Conservation (phyloP, 495 filamentous ascomycete species). For the Chaetomium fimeti region DNA sequence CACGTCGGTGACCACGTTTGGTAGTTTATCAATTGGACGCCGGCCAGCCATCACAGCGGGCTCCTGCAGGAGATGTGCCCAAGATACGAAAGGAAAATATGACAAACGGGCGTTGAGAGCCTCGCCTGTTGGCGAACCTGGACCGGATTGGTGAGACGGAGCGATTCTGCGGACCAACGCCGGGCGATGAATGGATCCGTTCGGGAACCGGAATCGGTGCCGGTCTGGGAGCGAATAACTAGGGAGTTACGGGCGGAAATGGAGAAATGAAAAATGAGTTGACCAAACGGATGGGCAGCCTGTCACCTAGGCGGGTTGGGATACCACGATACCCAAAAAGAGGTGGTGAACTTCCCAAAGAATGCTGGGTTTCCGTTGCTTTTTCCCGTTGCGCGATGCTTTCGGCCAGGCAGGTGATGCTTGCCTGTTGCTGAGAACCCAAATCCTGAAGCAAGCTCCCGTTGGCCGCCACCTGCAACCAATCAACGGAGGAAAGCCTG, state of each 20-base stretch:
- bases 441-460: too few species aligned
- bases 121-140: neutral
- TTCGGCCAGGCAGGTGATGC: too few species aligned
- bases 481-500: too few species aligned
- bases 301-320: neutral
- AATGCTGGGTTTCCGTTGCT: too few species aligned
- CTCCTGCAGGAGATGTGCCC: neutral
- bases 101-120: neutral
- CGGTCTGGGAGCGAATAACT: neutral
- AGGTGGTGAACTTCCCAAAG: too few species aligned
- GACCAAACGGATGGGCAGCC: neutral
- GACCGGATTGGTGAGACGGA: neutral
- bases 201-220: neutral
- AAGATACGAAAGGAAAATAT: neutral
- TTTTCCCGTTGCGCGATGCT: too few species aligned
- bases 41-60: conserved; percentile 39
- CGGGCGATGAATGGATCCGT: neutral
- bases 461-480: too few species aligned
- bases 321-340: neutral
- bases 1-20: conserved; percentile 49
- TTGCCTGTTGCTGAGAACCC: too few species aligned
- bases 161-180: neutral
- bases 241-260: neutral
- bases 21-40: conserved; percentile 42
- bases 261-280: neutral